Evolutionary conservation across 495 filamentous ascomycete species (phyloP), one percentile per base, ranked within the genome.

Genomic region (Pseudevernia furfuracea): DNA sequence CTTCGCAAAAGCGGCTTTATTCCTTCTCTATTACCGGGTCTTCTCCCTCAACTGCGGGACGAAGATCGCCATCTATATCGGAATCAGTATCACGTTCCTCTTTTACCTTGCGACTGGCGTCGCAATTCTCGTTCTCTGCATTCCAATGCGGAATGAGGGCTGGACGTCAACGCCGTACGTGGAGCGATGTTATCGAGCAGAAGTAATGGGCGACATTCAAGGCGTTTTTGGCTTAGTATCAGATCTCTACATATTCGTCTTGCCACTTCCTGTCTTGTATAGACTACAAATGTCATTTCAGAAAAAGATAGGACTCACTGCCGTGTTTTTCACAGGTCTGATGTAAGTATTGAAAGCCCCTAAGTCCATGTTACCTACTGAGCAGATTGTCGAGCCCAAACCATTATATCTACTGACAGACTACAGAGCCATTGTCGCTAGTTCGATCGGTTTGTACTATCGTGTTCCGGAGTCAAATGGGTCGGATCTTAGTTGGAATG

Each of bases 171-270:
- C 43, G 14, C 59, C 21, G 49, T 52, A 21, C 44, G 48, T 30
- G 23, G 36, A 23, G 34, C 60, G 10, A 56, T 64, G 38, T 21
- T 53, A 43, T 37, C 25, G 48, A 58, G 61, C 39, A 21, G 21
- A n/a, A 23, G 58, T 1, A 34, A 41, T 14, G 46, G 61, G 37
- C 11, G n/a, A 62, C 17, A 30, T 60, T 10, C 63, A 41, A 11
- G 70, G 70, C 28, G 39, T 57, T 30, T 44, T 67, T 21, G 68
- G 63, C 32, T 39, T 71, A 4, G 44, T 67, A 5, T 70, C 62
- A 39, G 70, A 71, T 56, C 32, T 71, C n/a, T 71, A 70, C 46
- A 62, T 71, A 21, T 49, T 71, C 30, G 55, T 71, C n/a, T 38
- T 71, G 6, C 70, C 70, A 41, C 36, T 71, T 6, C 70, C 68